Evolutionary conservation across 768 basidiomycete species (phyloP).

Genomic region (Boletus bicolor): DNA sequence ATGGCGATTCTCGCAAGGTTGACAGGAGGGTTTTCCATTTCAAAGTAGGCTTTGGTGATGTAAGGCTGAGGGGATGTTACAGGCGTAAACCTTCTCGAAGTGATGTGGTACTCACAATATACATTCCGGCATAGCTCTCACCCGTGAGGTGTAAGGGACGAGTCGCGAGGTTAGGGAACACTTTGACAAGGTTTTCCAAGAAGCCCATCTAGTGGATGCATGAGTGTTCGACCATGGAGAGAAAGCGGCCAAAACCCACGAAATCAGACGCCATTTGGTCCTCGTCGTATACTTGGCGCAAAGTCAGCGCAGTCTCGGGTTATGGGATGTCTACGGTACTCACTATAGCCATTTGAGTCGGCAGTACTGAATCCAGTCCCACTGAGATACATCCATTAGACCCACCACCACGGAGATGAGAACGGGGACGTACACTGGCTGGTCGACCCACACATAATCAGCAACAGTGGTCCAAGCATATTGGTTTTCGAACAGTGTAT

Average conservation of each 20-base stretch:
- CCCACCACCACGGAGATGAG: not conserved
- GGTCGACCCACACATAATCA: constrained; percentile 73
- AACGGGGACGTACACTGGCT: constrained; percentile 50
- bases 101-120: constrained; percentile 46
- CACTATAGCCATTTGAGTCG: constrained; percentile 59
- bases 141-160: constrained; percentile 69
- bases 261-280: constrained; percentile 60
- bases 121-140: constrained; percentile 74
- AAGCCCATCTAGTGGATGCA: constrained; percentile 57
- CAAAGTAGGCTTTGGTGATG: constrained; percentile 70
- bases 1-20: constrained; percentile 66
- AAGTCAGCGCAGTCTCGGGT: not conserved
- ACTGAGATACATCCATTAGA: constrained; percentile 27
- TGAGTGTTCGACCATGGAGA: not conserved
- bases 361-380: constrained; percentile 65
- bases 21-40: constrained; percentile 60
- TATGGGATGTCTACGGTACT: constrained; percentile 8
- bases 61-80: constrained; percentile 50
- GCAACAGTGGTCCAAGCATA: constrained; percentile 58
- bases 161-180: constrained; percentile 65
- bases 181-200: constrained; percentile 64
- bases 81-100: not conserved
- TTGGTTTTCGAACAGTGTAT: constrained; percentile 46
- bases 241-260: constrained; percentile 29
- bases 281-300: constrained; percentile 49